Base-by-base conservation (phyloP, 768 basidiomycete species). In the Clitopilus passeckerianus region DNA sequence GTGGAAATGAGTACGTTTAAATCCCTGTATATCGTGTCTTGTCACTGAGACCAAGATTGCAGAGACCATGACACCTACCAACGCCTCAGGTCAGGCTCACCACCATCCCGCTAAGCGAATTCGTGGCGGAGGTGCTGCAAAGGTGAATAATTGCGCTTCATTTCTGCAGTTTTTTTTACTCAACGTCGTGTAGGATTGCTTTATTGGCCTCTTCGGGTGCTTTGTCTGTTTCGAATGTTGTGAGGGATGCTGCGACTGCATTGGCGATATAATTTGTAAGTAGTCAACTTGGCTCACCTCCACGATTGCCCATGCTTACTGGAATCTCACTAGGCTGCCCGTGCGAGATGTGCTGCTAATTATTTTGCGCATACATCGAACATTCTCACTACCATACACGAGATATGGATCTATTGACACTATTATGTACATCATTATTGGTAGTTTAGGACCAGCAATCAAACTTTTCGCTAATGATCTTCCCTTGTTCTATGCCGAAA, bases 1-100 rank as follows among this genome's bases (percentile, higher is more conserved):
- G 74, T 81, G 33, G 74, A 83, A 69, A 88, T 89, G 87, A 82
- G 87, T 86, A 62, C 50, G 86, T 80, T 22, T 10, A 5, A n/a
- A 50, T 22, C n/a, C n/a, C 12, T 20, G n/a, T 5, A 10, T 5
- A 5, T 12, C 20, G 46, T 23, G 16, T 5, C 46, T 50, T 22
- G 16, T 18, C 22, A n/a, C 7, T 50, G 46, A 50, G 46, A 50
- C 46, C 10, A 22, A 50, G 3, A 3, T 50, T 5, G 5, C 20
- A 50, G 46, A 50, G 20, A 50, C 46, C 9, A 50, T 50, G 46
- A 50, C 46, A 50, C 46, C 46, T 3, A 18, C 46, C 6, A 50
- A 18, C 5, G 46, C n/a, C 22, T 50, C 46, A 5, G 22, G 22
- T 5, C 46, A 50, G 46, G 46, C 46, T 50, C 46, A 50, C 20